A percentile compares a stretch with the other conserved stretches of the same genome.
Evolutionary conservation across 2,329 filamentous ascomycete species (phyloP).

Genomic region (Hortaea sp.): DNA sequence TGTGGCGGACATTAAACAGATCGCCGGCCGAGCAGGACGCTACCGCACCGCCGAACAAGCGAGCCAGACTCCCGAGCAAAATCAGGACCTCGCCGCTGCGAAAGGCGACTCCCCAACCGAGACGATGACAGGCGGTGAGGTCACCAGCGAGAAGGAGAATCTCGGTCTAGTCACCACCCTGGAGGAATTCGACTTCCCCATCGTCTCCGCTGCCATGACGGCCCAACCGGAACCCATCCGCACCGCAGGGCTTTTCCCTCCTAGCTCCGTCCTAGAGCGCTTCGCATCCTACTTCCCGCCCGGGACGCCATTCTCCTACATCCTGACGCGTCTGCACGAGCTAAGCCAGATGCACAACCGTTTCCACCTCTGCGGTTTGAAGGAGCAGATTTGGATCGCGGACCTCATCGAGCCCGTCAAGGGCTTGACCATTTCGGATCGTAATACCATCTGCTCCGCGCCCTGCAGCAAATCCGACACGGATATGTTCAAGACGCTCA

Average conservation of each 20-base stretch:
- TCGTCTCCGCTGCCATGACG: slow-evolving; percentile 54
- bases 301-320: slow-evolving; percentile 70
- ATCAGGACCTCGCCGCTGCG: slow-evolving; percentile 5
- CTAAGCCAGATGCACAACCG: slow-evolving; percentile 52
- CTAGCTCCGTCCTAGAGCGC: slow-evolving; percentile 57
- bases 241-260: slow-evolving; percentile 65
- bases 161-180: slow-evolving; percentile 72
- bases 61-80: slow-evolving; percentile 7
- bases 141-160: slow-evolving; percentile 3
- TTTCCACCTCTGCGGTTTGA: slow-evolving; percentile 61
- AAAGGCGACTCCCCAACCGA: slow-evolving; percentile 4
- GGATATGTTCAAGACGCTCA: slow-evolving; percentile 34
- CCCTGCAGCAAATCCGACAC: slow-evolving; percentile 51
- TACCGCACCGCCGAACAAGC: slow-evolving; percentile 60
- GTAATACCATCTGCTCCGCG: slow-evolving; percentile 63
- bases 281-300: slow-evolving; percentile 77
- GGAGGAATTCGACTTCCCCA: slow-evolving; percentile 55
- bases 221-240: slow-evolving; percentile 55
- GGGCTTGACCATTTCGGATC: slow-evolving; percentile 59
- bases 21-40: slow-evolving; percentile 82
- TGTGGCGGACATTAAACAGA: slow-evolving; percentile 82
- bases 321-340: slow-evolving; percentile 65
- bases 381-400: slow-evolving; percentile 55
- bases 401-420: slow-evolving; percentile 64
- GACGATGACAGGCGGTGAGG: background rate